Percentiles rank a stretch among this genome's conserved stretches.
Evolutionary conservation across 148 eudicot genomes (phyloP).

Genomic region (Chenopodium berlandieri): DNA sequence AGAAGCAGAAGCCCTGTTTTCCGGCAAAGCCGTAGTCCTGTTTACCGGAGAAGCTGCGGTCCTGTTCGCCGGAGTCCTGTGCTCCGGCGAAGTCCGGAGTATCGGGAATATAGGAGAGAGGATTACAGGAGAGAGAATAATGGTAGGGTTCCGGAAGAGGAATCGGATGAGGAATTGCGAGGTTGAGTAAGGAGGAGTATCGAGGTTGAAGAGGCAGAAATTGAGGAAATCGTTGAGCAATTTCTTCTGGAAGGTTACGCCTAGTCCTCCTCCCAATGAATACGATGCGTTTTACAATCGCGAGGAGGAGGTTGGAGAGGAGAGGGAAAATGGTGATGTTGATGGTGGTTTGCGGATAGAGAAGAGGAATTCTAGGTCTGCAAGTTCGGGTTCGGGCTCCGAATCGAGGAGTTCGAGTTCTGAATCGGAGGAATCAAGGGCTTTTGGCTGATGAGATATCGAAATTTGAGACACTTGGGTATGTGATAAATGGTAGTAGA

Average conservation of each 20-base stretch:
- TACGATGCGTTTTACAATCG: constrained; percentile 40
- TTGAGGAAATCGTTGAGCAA: constrained; percentile 46
- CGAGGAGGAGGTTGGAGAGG: constrained; percentile 26
- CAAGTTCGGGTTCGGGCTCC: constrained; percentile 29
- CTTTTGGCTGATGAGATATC: constrained; percentile 92
- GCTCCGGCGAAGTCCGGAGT: constrained; percentile 20
- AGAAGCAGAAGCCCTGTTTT: neutral
- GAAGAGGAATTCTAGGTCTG: neutral
- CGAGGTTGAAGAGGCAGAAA: constrained; percentile 74
- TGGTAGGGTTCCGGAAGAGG: constrained; percentile 44
- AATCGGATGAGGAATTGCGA: constrained; percentile 77
- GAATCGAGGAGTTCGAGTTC: constrained; percentile 34
- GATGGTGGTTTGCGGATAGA: neutral
- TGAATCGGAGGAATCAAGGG: constrained; percentile 34
- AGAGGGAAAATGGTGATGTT: neutral
- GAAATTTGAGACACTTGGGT: constrained; percentile 82
- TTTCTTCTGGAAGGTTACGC: constrained; percentile 67
- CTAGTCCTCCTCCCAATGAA: constrained; percentile 74
- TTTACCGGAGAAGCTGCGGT: constrained; percentile 32
- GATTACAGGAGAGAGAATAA: constrained; percentile 29
- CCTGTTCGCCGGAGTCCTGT: constrained; percentile 30
- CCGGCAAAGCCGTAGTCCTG: constrained; percentile 20
- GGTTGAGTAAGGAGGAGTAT: constrained; percentile 60
- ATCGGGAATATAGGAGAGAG: constrained; percentile 25
- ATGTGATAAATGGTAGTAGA: constrained; percentile 99